Evolutionary conservation across 495 filamentous ascomycete species (phyloP), one percentile per base, ranked within the genome.

Genomic region (Aspergillus ellipticus): DNA sequence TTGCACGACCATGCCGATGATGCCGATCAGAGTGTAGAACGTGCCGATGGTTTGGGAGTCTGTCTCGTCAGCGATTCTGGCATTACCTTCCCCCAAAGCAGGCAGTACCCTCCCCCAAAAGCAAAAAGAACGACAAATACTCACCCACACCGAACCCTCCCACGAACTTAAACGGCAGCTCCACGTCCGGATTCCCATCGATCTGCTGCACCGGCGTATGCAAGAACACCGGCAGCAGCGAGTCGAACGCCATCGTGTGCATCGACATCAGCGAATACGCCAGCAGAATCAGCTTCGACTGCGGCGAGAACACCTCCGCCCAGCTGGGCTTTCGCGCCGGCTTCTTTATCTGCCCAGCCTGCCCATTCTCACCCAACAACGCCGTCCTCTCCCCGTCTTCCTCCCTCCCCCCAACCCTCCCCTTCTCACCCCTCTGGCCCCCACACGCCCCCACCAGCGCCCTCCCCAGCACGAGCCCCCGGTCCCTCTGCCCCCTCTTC

Each of bases 141-240:
- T 53, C 56, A 76, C 74, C 78, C 31, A 90, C 74, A 21, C 87
- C 87, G 60, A 91, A 93, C 0, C 90, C 90, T 47, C 90, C 85
- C 3, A 80, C 75, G 63, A 95, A 95, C 60, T 86, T 83, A 70
- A 95, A 87, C 0, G 90, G 90, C 2, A 90, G 77, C n/a, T 72
- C 54, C 8, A 80, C 73, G 29, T 79, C 74, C 0, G 84, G 85
- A 64, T 88, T 85, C 11, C 68, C 62, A 2, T 73, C 54, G 26
- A 82, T 66, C 0, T 78, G 65, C 57, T 86, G 81, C 4, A 60
- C 64, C 0, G 87, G 89, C 61, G 85, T 85, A 66, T 93, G 89
- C 66, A 94, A 81, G 63, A 92, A 93, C 1, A 93, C 87, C 1
- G 89, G 87, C 4, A 94, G 75, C 7, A 90, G 75, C 52, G 92